Evolutionary conservation across 1,284 basidiomycete species (phyloP), one percentile per base, ranked within the genome.

Genomic region (Leccinum pachyderme): DNA sequence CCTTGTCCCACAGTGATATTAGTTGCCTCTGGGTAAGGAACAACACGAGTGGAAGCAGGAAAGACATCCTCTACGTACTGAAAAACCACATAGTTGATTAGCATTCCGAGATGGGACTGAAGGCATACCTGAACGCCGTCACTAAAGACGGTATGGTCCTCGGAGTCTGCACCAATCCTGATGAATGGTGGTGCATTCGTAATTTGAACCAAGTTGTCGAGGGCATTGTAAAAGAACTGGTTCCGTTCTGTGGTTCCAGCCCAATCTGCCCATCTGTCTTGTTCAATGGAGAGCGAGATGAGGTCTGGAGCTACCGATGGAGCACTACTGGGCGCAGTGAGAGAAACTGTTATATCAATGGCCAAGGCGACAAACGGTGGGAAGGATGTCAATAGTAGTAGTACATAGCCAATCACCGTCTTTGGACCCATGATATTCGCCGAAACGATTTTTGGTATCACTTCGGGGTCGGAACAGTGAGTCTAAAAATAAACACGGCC

Each of bases 201-300:
- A n/a, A 84, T 71, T 31, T 66, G 61, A 43, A 75, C 79, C 53
- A 84, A 65, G 62, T 85, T 86, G 54, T 79, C 70, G 47, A 87
- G 71, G 7, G 78, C 78, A 58, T 81, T 85, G 68, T 75, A 75
- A 58, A 82, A 79, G 67, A 84, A 87, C 15, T 76, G 55, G 61
- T 86, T 86, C 39, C 70, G 70, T 3, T 74, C 66, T 11, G 73
- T 69, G 1, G 72, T 75, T 11, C 86, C 84, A 12, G 70, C 69
- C 85, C 85, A 88, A 57, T 85, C 83, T 12, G 75, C 73, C 84
- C 84, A 87, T 13, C 81, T 72, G 61, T 87, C 84, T 64, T 86
- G 81, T 64, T 87, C 86, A 52, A 88, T 79, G n/a, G 84, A 87
- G 59, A 87, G 77, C 0, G 82, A 84, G 28, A 87, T 61, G 13